Base-by-base conservation (phyloP, 495 filamentous ascomycete genomes). In the Xylaria telfairii region DNA sequence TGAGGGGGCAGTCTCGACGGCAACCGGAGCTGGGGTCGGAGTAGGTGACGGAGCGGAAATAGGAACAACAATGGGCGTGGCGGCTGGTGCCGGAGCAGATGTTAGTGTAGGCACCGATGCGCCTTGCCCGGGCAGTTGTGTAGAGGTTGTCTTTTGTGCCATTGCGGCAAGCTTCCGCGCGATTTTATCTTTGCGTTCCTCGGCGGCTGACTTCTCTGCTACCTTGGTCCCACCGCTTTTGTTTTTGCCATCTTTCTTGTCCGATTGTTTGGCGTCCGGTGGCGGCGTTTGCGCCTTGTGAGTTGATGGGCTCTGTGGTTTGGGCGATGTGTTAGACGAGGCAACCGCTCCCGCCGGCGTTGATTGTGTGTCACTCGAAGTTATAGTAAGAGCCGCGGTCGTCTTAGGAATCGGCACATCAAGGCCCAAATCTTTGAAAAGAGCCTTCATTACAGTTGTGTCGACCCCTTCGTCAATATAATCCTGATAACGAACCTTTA, bases 171-270 rank as follows among this genome's bases (percentile, higher is more conserved):
- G 84, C 75, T 93, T 88, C 53, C 89, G 86, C 21, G 92, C 91
- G 74, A 93, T 92, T 49, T 92, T 86, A 70, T 93, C 91, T 72
- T 93, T 93, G 37, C 92, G 86, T 73, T 93, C 91, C 74, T 93
- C 82, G 1, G 76, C 76, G 12, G 76, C 76, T 9, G 88, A 85
- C 72, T 88, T 89, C 4, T 69, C 71, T 8, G 76, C 73, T 19
- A 72, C 63, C 62, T 76, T 81, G 13, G 65, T 51, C 56, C 63
- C 72, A 19, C n/a, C 68, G 21, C 10, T 67, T 26, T 70, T 60
- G 5, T 70, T 28, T 57, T 70, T 59, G 37, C 24, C 46, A 66
- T 57, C 64, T 61, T 56, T 51, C 65, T 49, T 46, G 28, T 60
- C 15, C 17, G 44, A 17, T 62, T 62, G 67, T 19, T 65, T 37